A percentile compares a stretch with the other conserved stretches of the same genome.
These are phyloP conservation scores for Mimosa bimucronata DNA, from an alignment of 306 rosid species.

Conservation along the genomic window DNA sequence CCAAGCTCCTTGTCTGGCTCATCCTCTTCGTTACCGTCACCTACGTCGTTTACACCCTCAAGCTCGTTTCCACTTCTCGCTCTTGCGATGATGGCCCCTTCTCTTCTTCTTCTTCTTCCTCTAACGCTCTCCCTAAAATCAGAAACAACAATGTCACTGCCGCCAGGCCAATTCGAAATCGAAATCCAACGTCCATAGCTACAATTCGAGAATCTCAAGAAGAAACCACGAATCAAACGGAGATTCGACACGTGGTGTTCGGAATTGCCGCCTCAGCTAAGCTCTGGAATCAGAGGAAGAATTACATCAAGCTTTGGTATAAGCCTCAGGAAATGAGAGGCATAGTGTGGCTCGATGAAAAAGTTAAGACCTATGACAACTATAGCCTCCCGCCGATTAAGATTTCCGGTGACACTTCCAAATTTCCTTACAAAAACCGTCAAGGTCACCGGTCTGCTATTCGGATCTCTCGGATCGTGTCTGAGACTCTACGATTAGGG, in stretches of 20 bases:
- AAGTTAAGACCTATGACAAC: slow-evolving; percentile 33
- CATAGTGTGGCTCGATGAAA: slow-evolving; percentile 78
- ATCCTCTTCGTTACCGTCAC: slow-evolving; percentile 72
- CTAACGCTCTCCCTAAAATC: not conserved
- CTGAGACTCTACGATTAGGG: slow-evolving; percentile 83
- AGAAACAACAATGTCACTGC: slow-evolving; percentile 31
- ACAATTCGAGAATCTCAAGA: slow-evolving; percentile 33
- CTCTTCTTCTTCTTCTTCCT: slow-evolving; percentile 36
- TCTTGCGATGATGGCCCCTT: slow-evolving; percentile 56
- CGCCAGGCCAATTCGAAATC: slow-evolving; percentile 10
- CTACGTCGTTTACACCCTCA: slow-evolving; percentile 71
- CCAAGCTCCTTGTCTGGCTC: slow-evolving; percentile 68
- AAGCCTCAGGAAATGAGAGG: slow-evolving; percentile 68
- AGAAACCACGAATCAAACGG: slow-evolving; percentile 41
- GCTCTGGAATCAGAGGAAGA: slow-evolving; percentile 77
- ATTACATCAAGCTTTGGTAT: slow-evolving; percentile 95
- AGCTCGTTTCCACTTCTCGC: slow-evolving; percentile 64
- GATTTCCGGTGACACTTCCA: slow-evolving; percentile 74
- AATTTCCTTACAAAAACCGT: slow-evolving; percentile 62
- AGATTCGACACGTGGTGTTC: slow-evolving; percentile 70
- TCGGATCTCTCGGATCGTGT: slow-evolving; percentile 85
- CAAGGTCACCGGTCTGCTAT: slow-evolving; percentile 96
- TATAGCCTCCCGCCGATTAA: slow-evolving; percentile 64
- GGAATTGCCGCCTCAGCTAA: slow-evolving; percentile 94
- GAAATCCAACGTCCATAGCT: slow-evolving; percentile 8